phyloP scores from a whole-genome alignment of 768 basidiomycete species.

The Tremella fuciformis region DNA sequence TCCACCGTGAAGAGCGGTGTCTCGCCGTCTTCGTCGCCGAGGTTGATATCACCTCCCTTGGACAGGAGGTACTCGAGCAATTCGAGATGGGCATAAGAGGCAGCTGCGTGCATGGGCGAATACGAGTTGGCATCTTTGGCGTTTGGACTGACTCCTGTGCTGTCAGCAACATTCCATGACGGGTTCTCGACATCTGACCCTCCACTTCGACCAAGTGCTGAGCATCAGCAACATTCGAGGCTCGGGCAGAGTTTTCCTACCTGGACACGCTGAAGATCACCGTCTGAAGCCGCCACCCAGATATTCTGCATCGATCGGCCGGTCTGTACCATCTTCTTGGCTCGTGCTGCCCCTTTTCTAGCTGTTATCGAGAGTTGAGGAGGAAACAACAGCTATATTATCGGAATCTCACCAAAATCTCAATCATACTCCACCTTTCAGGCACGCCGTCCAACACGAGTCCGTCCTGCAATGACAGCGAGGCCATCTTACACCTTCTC shows the following conservation, averaged over 20 bases:
- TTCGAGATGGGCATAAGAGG: conserved; percentile 79
- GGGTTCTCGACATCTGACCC: conserved; percentile 14
- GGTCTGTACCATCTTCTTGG: conserved; percentile 37
- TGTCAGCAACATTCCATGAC: neutral
- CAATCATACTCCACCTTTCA: no score
- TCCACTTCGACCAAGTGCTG: conserved; percentile 40
- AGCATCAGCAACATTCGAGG: neutral
- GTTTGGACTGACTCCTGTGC: conserved; percentile 30
- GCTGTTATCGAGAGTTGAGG: no score
- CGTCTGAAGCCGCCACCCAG: conserved; percentile 91
- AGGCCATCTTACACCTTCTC: neutral
- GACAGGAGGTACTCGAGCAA: conserved; percentile 75
- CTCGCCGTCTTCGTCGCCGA: conserved; percentile 81
- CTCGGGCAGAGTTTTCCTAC: conserved; percentile 53
- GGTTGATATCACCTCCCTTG: conserved; percentile 81
- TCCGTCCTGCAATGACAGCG: neutral
- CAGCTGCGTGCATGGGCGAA: conserved; percentile 72
- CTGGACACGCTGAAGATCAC: conserved; percentile 72
- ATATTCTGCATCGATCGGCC: conserved; percentile 59
- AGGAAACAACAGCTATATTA: no score
- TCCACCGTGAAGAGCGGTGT: conserved; percentile 91
- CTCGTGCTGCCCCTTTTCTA: neutral
- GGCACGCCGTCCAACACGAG: no score
- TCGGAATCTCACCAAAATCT: no score
- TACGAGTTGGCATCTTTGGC: conserved; percentile 48